Base-by-base conservation (phyloP, 129 eudicot genomes). In the Centrapalus pauciflorus region DNA sequence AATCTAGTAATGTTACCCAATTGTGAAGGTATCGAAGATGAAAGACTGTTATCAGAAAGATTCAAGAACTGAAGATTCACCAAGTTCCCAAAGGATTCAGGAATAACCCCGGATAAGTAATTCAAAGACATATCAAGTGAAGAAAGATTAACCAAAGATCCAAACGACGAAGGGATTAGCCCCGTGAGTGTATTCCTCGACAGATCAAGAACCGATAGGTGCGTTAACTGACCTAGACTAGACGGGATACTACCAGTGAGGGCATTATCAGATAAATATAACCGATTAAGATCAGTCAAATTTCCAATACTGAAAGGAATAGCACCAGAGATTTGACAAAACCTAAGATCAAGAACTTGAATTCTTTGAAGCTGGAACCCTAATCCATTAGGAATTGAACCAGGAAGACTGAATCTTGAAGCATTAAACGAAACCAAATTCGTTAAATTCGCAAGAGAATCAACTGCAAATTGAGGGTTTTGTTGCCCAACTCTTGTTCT, bases 381-480 rank as follows among this genome's bases (percentile, higher is more conserved):
- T 73, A 94, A 86, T 76, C 75, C 86, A 4, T 72, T 80, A 5
- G 99, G 99, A 54, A 94, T 86, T 3, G 79, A 71, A 19, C 99
- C 99, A 0, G 95, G 95, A 17, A 93, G 77, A 7, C 30, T 17
- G 51, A 93, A 89, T 32, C 77, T 46, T 1, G 99, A 85, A 37
- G 99, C 99, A 67, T 93, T 93, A 71, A 93, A 89, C 4, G 82
- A 64, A 1, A 63, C 55, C 73, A 93, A 84, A 13, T 0, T 40
- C 38, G 84, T 89, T 68, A 93, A 80, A 80, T 89, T 93, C n/a
- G 57, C 92, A n/a, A 93, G 87, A 32, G 99, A 75, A 73, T 93
- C 87, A 13, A 89, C 95, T n/a, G 84, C 55, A 59, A 93, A 88
- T 66, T 76, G 89, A n/a, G 98, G 98, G 80, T 78, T 88, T 80